phyloP scores from a whole-genome alignment of 192 early-diverging fungal genomes.

The Coemansia sp. region DNA sequence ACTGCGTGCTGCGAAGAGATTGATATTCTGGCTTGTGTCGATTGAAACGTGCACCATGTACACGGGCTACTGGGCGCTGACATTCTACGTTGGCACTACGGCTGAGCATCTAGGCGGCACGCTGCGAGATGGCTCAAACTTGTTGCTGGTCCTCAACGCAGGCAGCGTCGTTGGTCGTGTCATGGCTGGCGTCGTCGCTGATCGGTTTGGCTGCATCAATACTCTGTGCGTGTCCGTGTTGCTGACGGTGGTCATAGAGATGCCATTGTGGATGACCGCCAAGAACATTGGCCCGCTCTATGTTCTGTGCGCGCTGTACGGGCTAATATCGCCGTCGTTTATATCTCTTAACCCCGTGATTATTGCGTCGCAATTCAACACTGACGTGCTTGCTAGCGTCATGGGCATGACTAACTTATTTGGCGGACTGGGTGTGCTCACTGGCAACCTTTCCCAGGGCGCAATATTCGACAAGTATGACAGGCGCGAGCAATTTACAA shows the following conservation, averaged over 20 bases:
- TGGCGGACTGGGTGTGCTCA: slow-evolving; percentile 33
- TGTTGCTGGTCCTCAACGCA: slow-evolving; percentile 40
- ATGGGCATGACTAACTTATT: slow-evolving; percentile 46
- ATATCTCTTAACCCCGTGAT: slow-evolving; percentile 47
- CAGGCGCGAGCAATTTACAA: slow-evolving; percentile 30
- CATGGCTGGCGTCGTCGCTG: slow-evolving; percentile 33
- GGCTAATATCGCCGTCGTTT: slow-evolving; percentile 42
- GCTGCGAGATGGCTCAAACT: slow-evolving; percentile 23
- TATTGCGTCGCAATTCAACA: slow-evolving; percentile 27
- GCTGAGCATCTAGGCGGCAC: slow-evolving; percentile 26
- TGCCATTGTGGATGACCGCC: slow-evolving; percentile 44
- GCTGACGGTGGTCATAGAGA: slow-evolving; percentile 24
- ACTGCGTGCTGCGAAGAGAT: slow-evolving; percentile 12
- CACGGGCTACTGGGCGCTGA: slow-evolving; percentile 49
- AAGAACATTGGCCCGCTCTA: slow-evolving; percentile 25
- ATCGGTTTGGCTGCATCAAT: slow-evolving; percentile 34
- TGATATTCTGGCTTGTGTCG: slow-evolving; percentile 34
- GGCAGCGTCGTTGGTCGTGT: slow-evolving; percentile 31
- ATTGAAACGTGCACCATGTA: slow-evolving; percentile 34
- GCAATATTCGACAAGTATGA: slow-evolving; percentile 48
- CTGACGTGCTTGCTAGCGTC: slow-evolving; percentile 29
- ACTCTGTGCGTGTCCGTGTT: slow-evolving; percentile 24
- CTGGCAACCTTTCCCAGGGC: slow-evolving; percentile 41
- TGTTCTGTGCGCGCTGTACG: slow-evolving; percentile 33
- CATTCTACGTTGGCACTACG: slow-evolving; percentile 35